Base-by-base conservation (phyloP, 305 asterid genomes). In the Salvia sclarea region DNA sequence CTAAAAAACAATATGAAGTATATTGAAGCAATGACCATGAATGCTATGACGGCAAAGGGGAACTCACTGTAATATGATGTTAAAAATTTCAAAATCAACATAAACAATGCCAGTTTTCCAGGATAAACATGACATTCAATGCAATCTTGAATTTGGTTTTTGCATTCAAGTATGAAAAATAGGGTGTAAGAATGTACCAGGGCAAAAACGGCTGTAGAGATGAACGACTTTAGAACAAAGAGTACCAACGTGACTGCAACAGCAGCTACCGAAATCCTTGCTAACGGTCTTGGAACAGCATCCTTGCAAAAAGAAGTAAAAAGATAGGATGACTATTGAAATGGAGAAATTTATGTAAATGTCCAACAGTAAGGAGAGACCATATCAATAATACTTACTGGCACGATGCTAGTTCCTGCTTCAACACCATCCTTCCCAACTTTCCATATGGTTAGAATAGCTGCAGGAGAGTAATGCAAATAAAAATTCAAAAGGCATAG, bases 351-450 rank as follows among this genome's bases (percentile, higher is more conserved):
- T 44, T 13, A 11, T 33, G 17, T 8, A 30, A 38, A 12, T 11
- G 30, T 25, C 28, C 9, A 22, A 41, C 3, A 28, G 48, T 40
- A 61, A 69, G 43, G 44, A 48, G 68, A 64, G 17, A 65, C 43
- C 38, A 33, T 31, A 17, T 54, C 47, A 8, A 63, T 11, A 44
- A 24, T 24, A 72, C 96, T 86, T 79, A 94, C 99, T 37, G 98
- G 96, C 70, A 94, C 96, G 75, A 94, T 66, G 74, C 66, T 81
- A 30, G 95, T 83, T 82, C 98, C 98, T n/a, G 89, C 96, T 77
- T 91, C 99, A 77, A 91, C 66, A 64, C 96, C 96, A 80, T 91
- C 92, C 80, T 81, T 91, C 66, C 95, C 98, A 61, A 89, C 85
- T 65, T 77, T 91, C 90, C 84, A 87, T 54, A 65, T 87, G 13